Evolutionary conservation across 1,284 basidiomycete species (phyloP), one percentile per base, ranked within the genome.

Genomic region (Ustilago esculenta): DNA sequence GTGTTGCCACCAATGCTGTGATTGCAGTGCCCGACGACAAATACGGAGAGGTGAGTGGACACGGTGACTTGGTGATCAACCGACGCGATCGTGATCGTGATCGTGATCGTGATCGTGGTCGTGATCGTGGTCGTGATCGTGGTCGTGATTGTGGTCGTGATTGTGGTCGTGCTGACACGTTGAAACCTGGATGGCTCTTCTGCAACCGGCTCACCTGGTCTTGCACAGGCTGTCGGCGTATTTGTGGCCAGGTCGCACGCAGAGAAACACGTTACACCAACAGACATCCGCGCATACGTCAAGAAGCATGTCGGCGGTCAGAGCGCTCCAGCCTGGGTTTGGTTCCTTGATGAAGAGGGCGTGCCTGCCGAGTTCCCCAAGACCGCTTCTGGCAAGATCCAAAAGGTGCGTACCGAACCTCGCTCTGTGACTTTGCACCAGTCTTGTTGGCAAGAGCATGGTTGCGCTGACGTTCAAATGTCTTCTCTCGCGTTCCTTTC

Each of bases 301-400:
- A 72, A 71, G 41, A 50, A 67, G 34, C 60, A 72, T 10, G 52
- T 78, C 20, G 61, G 65, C 11, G 63, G 59, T 29, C 76, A 76
- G 44, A 64, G 57, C 37, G 87, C 89, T 1, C 91, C 91, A 0
- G 84, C 85, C 5, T 92, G 90, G 89, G 87, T 92, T 2, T 93
- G 91, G 90, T 91, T 92, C 65, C 72, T 90, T 0, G 88, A 87
- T 17, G 88, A 90, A 73, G 87, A 89, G 23, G 87, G 86, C 5
- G 82, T 83, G 6, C 83, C 84, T 8, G 80, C 82, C 20, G 89
- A 90, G 65, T 81, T 92, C 11, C 92, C 92, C 1, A 92, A 91
- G 84, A 94, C 91, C 6, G 90, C 89, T 17, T 92, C 91, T 71
- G 92, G 92, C 37, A 94, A 94, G 82, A 88, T 94, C 33, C 87